Conservation (phyloP, 2,329 filamentous ascomycete species). For the Didymella lethalis region DNA sequence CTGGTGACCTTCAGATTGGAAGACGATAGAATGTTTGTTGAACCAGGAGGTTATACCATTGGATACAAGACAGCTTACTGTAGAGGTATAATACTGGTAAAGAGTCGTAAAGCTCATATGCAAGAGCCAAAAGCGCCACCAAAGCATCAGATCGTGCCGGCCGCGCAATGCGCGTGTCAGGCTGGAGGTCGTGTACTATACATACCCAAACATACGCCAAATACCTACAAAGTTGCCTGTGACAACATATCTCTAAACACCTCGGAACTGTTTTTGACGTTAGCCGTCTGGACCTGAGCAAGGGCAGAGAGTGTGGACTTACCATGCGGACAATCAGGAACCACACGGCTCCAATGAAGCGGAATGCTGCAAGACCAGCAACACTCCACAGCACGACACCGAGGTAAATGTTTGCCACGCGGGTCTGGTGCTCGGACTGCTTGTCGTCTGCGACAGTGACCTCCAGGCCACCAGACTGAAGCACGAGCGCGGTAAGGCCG, state of each 20-base stretch:
- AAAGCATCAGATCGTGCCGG: constrained; percentile 10
- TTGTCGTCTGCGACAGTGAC: constrained; percentile 51
- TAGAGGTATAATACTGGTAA: constrained; percentile 23
- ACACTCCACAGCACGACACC: constrained; percentile 88
- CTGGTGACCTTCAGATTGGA: not conserved
- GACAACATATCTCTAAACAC: constrained; percentile 51
- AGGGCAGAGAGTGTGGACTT: constrained; percentile 25
- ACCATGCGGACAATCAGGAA: constrained; percentile 73
- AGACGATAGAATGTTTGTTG: not conserved
- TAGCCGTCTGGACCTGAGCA: constrained; percentile 27
- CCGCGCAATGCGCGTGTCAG: not conserved
- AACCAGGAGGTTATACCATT: constrained; percentile 3
- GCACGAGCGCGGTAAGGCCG: constrained; percentile 81
- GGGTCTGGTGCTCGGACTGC: constrained; percentile 55
- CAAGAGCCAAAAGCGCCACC: constrained; percentile 14
- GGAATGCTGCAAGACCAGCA: constrained; percentile 81
- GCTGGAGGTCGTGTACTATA: constrained; percentile 7
- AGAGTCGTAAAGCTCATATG: constrained; percentile 19
- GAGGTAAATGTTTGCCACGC: constrained; percentile 82
- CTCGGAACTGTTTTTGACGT: constrained; percentile 57
- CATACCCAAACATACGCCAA: constrained; percentile 11
- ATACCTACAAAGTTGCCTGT: constrained; percentile 9
- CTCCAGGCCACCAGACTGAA: constrained; percentile 85
- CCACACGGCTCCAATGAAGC: constrained; percentile 88
- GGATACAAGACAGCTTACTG: constrained; percentile 13